Evolutionary conservation across 495 filamentous ascomycete species (phyloP).

Genomic region (Amniculicola lignicola): DNA sequence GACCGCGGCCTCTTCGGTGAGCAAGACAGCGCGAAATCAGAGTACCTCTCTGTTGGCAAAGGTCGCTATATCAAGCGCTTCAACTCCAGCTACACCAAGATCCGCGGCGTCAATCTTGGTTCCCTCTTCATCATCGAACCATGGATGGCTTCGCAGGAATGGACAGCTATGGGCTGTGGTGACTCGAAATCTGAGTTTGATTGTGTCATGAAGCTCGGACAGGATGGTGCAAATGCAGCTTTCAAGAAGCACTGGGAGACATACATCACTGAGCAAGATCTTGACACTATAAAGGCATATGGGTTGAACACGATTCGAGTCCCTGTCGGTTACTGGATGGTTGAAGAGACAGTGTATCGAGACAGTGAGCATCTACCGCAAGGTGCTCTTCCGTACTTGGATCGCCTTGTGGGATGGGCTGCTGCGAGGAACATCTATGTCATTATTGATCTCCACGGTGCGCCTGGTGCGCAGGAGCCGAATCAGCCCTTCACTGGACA

Average conservation of each 20-base stretch:
- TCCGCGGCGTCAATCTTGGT: constrained; percentile 62
- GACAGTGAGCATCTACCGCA: constrained; percentile 56
- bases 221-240: constrained; percentile 50
- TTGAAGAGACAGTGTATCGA: constrained; percentile 54
- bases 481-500: constrained; percentile 57
- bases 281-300: constrained; percentile 51
- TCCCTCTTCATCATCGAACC: constrained; percentile 59
- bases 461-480: constrained; percentile 55
- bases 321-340: constrained; percentile 63
- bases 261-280: constrained; percentile 58
- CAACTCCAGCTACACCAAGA: constrained; percentile 46
- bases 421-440: constrained; percentile 57
- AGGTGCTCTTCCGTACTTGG: constrained; percentile 54
- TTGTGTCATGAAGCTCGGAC: constrained; percentile 55
- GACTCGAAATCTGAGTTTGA: constrained; percentile 53
- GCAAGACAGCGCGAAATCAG: background rate
- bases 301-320: constrained; percentile 63
- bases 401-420: constrained; percentile 55
- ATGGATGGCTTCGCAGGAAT: constrained; percentile 54
- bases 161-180: constrained; percentile 56
- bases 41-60: constrained; percentile 10
- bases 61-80: constrained; percentile 28
- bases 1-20: constrained; percentile 23
- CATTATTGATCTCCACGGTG: constrained; percentile 64
- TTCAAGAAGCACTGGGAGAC: constrained; percentile 58